A percentile compares a stretch with the other conserved stretches of the same genome.
Conservation (phyloP, 768 basidiomycete genomes). For the Termitomyces sp. region DNA sequence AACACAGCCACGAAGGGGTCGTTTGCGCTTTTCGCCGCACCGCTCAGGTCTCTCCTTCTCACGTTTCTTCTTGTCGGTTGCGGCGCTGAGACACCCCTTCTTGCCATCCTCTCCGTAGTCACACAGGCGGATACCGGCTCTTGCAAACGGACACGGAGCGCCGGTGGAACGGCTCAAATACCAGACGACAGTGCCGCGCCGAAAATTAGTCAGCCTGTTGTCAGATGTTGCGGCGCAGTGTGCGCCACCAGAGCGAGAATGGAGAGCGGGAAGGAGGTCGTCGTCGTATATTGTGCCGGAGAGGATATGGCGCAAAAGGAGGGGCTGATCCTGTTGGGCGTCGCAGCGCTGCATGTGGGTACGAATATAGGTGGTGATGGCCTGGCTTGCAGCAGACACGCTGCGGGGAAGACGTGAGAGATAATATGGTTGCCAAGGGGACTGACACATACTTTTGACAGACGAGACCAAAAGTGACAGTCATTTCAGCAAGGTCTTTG, state of each 20-base stretch:
- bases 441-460: conserved; percentile 61
- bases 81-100: conserved; percentile 14
- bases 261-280: conserved; percentile 64
- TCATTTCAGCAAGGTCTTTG: conserved; percentile 77
- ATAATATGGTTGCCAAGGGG: not conserved
- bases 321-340: conserved; percentile 63
- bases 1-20: conserved; percentile 32
- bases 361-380: conserved; percentile 80
- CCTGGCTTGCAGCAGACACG: conserved; percentile 73
- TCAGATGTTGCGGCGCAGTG: conserved; percentile 34
- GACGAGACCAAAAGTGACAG: conserved; percentile 55
- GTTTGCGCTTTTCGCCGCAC: conserved; percentile 41
- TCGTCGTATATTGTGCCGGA: conserved; percentile 73
- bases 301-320: conserved; percentile 66
- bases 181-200: conserved; percentile 78
- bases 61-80: conserved; percentile 24
- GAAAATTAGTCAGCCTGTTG: conserved; percentile 62
- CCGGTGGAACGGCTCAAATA: conserved; percentile 74
- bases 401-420: conserved; percentile 29
- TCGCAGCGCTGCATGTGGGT: conserved; percentile 70
- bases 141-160: conserved; percentile 69
- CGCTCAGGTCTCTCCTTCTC: conserved; percentile 23
- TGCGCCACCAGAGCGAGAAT: conserved; percentile 68
- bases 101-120: conserved; percentile 57
- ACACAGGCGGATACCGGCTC: conserved; percentile 67